Evolutionary conservation across 345 rosid genomes (phyloP).

Genomic region (Eucalyptus decipiens): DNA sequence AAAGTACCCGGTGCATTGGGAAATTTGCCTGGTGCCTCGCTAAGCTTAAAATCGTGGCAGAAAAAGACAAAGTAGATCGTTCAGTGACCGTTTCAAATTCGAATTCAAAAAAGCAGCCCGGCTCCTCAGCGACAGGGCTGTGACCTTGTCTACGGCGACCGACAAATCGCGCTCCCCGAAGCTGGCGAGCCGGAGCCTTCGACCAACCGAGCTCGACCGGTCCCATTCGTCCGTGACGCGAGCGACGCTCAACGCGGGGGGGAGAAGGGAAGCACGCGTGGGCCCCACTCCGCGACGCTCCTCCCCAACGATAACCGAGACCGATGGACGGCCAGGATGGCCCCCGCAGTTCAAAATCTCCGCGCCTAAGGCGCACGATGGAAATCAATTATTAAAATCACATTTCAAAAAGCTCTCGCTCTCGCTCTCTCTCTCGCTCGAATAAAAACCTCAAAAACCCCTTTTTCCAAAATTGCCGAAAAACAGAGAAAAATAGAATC

Average conservation of each 20-base stretch:
- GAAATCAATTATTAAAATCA: background rate
- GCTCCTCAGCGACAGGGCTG: background rate
- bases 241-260: background rate
- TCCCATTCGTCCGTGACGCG: background rate
- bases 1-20: background rate
- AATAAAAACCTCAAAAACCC: background rate
- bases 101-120: conserved; percentile 1
- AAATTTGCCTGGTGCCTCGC: background rate
- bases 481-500: background rate
- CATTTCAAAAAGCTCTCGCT: background rate
- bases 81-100: conserved; percentile 28
- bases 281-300: background rate
- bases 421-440: background rate
- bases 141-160: background rate
- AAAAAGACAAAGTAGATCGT: background rate
- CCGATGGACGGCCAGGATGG: background rate
- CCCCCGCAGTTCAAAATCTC: background rate
- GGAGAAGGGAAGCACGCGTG: background rate
- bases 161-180: too few species aligned
- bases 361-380: background rate
- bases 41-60: background rate
- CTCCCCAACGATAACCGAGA: background rate
- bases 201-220: background rate
- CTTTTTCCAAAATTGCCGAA: background rate
- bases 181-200: background rate